These are phyloP conservation scores for Epichloe gansuensis DNA, from an alignment of 2,329 filamentous ascomycete species.

Conservation along the genomic window DNA sequence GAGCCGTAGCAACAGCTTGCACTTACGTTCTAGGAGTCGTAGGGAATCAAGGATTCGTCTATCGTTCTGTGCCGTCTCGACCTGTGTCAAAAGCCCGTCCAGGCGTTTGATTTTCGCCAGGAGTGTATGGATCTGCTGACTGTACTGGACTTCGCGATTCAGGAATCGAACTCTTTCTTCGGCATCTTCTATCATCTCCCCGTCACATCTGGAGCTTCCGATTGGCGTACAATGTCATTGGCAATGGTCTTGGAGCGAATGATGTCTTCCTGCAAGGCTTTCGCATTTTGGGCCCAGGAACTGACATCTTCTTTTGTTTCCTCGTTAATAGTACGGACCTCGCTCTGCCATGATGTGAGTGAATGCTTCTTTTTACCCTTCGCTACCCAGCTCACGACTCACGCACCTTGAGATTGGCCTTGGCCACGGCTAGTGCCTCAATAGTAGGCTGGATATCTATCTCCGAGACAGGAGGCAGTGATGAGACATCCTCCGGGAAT, in stretches of 20 bases:
- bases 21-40: conserved; percentile 42
- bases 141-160: conserved; percentile 45
- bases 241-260: conserved; percentile 67
- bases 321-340: conserved; percentile 66
- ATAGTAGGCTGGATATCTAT: conserved; percentile 28
- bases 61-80: conserved; percentile 44
- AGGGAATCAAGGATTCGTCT: conserved; percentile 45
- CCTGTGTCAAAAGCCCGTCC: conserved; percentile 48
- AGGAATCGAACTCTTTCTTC: conserved; percentile 46
- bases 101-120: conserved; percentile 42
- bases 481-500: conserved; percentile 29
- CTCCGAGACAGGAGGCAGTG: conserved; percentile 24
- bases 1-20: not conserved
- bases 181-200: conserved; percentile 39
- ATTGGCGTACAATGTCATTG: conserved; percentile 66
- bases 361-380: not conserved
- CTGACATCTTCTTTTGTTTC: conserved; percentile 70
- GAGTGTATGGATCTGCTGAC: conserved; percentile 39
- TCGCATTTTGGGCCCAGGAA: conserved; percentile 76
- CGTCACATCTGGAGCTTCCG: conserved; percentile 48
- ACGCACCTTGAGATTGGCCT: conserved; percentile 27
- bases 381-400: not conserved
- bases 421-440: conserved; percentile 23
- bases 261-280: conserved; percentile 75
- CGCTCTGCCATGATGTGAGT: conserved; percentile 23